phyloP scores from a whole-genome alignment of 345 rosid species.

The Cardiospermum halicacabum region DNA sequence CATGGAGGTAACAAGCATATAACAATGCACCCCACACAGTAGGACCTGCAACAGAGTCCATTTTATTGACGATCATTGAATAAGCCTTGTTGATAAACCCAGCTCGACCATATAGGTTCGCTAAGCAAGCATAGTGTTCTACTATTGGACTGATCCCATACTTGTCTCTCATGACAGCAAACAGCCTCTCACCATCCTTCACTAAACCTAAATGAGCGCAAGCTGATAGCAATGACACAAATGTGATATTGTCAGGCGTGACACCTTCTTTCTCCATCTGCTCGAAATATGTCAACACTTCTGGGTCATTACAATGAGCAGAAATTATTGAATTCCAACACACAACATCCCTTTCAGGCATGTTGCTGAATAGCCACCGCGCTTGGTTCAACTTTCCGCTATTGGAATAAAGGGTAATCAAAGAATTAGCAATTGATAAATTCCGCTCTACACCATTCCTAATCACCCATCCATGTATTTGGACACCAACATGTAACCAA shows the following conservation, averaged over 20 bases:
- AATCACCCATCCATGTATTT: conserved; percentile 73
- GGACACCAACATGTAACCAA: conserved; percentile 36
- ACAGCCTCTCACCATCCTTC: conserved; percentile 56
- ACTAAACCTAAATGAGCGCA: conserved; percentile 69
- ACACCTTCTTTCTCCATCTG: conserved; percentile 45
- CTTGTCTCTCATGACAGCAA: conserved; percentile 47
- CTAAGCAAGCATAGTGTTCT: conserved; percentile 87
- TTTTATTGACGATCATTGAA: conserved; percentile 40
- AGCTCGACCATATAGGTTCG: conserved; percentile 73
- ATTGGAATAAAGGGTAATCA: conserved; percentile 54
- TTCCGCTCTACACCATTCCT: conserved; percentile 57
- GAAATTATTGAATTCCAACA: conserved; percentile 87
- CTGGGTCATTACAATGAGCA: conserved; percentile 44
- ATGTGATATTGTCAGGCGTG: conserved; percentile 65
- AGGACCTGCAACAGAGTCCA: conserved; percentile 73
- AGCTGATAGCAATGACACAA: conserved; percentile 64
- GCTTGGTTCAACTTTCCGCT: conserved; percentile 40
- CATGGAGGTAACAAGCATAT: conserved; percentile 63
- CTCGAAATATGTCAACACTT: conserved; percentile 51
- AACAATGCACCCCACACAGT: conserved; percentile 87
- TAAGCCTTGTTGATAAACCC: conserved; percentile 64
- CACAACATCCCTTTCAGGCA: conserved; percentile 60
- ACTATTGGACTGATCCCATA: conserved; percentile 40
- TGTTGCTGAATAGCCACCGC: conserved; percentile 51
- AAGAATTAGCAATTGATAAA: conserved; percentile 57